These are phyloP conservation scores for Dendrobium officinale DNA, from an alignment of 106 monocot species.

Conservation along the genomic window DNA sequence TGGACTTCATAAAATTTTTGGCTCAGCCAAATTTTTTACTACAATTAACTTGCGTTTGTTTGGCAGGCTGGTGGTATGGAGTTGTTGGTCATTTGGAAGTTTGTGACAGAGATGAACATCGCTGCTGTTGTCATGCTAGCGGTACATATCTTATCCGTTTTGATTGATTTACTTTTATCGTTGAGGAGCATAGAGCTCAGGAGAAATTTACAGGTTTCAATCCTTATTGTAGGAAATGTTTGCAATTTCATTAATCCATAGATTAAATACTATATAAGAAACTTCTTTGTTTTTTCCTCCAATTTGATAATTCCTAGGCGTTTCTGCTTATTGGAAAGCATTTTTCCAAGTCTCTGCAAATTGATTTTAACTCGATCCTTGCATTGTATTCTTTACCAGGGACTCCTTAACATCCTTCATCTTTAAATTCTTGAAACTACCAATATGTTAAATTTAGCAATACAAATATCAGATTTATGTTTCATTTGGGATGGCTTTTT, in stretches of 20 bases:
- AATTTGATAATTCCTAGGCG: not conserved
- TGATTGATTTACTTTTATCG: not conserved
- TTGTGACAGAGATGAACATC: constrained; percentile 48
- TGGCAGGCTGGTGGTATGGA: constrained; percentile 95
- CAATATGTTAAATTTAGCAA: too few species aligned
- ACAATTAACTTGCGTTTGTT: not conserved
- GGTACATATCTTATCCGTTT: constrained; percentile 23
- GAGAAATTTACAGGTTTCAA: not conserved
- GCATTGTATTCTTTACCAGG: too few species aligned
- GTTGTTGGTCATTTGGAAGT: constrained; percentile 75
- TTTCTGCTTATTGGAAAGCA: too few species aligned
- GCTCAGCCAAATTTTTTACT: not conserved
- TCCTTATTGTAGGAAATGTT: not conserved
- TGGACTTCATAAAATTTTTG: not conserved
- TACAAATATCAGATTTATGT: too few species aligned
- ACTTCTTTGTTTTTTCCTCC: not conserved
- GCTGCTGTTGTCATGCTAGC: constrained; percentile 57
- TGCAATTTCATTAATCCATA: not conserved
- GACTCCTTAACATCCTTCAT: too few species aligned
- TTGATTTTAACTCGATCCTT: too few species aligned
- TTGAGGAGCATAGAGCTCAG: not conserved
- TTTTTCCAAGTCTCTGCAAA: too few species aligned
- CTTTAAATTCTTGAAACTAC: too few species aligned
- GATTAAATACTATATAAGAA: too few species aligned
- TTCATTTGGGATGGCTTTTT: too few species aligned